A percentile compares a stretch with the other conserved stretches of the same genome.
Conservation (phyloP, 2,329 filamentous ascomycete species). For the Phialophora chinensis region DNA sequence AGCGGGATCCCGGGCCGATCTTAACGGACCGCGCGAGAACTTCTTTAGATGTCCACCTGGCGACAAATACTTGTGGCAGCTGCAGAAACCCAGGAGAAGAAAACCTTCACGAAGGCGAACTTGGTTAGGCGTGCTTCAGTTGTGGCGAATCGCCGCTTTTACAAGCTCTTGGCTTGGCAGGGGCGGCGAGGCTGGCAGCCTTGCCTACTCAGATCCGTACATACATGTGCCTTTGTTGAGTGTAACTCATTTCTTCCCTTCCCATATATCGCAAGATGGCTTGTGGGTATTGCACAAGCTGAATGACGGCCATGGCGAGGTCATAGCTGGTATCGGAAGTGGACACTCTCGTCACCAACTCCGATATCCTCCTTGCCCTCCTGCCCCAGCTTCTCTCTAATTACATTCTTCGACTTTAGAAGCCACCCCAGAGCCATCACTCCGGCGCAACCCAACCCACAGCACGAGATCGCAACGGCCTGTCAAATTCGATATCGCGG, state of each 20-base stretch:
- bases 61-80: background rate
- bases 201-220: background rate
- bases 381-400: background rate
- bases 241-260: background rate
- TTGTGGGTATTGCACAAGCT: background rate
- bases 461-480: background rate
- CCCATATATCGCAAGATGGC: background rate
- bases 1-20: background rate
- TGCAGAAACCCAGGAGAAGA: background rate
- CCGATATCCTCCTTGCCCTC: background rate
- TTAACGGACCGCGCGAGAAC: background rate
- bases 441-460: background rate
- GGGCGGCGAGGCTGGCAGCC: background rate
- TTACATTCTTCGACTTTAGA: background rate
- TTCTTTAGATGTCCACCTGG: background rate
- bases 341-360: constrained; percentile 6
- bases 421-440: background rate
- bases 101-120: background rate
- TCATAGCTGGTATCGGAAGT: constrained; percentile 12
- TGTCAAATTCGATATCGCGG: constrained; percentile 12
- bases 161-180: background rate
- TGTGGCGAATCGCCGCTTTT: constrained; percentile 3
- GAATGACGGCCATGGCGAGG: background rate
- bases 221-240: background rate
- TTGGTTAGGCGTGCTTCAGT: background rate